Evolutionary conservation across 768 basidiomycete genomes (phyloP).

Genomic region (Russula sp.): DNA sequence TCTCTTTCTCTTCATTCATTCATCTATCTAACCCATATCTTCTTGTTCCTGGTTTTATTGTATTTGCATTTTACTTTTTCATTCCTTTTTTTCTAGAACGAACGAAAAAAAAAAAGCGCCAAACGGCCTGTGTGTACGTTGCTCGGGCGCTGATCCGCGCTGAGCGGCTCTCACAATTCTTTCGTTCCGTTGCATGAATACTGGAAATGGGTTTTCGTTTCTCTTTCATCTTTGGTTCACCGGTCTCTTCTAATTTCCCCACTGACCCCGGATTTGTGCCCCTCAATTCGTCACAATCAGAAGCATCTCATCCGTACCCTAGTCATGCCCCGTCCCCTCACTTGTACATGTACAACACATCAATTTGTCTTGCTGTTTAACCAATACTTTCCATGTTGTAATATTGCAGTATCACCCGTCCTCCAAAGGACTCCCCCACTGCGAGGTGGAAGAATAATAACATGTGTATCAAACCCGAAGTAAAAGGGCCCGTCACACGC

Average conservation of each 20-base stretch:
- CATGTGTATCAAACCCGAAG: neutral
- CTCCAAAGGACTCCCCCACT: neutral
- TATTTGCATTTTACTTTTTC: neutral
- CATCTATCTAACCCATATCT: neutral
- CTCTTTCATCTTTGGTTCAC: neutral
- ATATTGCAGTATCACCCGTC: neutral
- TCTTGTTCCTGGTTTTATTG: neutral
- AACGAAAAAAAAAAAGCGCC: slow-evolving; percentile 8
- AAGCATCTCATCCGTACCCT: neutral
- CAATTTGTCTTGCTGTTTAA: too few relatives aligned
- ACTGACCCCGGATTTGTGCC: neutral
- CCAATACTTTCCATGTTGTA: slow-evolving; percentile 1
- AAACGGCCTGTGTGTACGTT: neutral
- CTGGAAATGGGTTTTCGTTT: neutral
- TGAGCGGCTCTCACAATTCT: too few relatives aligned
- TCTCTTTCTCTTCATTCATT: too few relatives aligned
- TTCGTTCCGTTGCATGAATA: neutral
- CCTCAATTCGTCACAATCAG: too few relatives aligned
- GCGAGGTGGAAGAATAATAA: neutral
- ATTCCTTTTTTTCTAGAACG: neutral
- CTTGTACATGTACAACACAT: neutral
- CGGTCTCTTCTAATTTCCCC: neutral
- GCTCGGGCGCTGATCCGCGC: neutral
- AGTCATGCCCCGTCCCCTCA: neutral
- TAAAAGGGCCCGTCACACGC: neutral